Percentiles rank a stretch among this genome's conserved stretches.
Conservation (phyloP, 2,329 filamentous ascomycete species). For the Xenoacremonium recifei region DNA sequence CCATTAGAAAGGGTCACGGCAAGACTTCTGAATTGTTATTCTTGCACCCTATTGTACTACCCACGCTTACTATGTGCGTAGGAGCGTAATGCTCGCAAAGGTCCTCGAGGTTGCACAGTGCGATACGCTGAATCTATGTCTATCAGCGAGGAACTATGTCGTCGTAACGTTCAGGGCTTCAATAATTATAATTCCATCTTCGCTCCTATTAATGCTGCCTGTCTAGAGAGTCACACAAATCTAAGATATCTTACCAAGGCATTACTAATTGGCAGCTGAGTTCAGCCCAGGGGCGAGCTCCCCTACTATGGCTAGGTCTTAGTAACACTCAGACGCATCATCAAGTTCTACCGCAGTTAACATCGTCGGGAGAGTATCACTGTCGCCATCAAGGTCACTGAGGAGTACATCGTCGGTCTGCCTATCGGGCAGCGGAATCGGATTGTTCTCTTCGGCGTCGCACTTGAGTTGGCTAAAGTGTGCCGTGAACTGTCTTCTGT, state of each 20-base stretch:
- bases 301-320: slow-evolving; percentile 7
- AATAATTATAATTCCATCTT: slow-evolving; percentile 3
- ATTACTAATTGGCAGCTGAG: slow-evolving; percentile 5
- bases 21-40: slow-evolving; percentile 3
- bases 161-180: slow-evolving; percentile 4
- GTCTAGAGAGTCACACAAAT: slow-evolving; percentile 9
- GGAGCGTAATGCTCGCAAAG: slow-evolving; percentile 9
- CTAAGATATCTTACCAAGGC: slow-evolving; percentile 6
- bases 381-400: slow-evolving; percentile 8
- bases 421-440: slow-evolving; percentile 8
- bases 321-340: slow-evolving; percentile 7
- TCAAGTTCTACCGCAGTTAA: slow-evolving; percentile 9
- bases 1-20: slow-evolving; percentile 2
- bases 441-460: slow-evolving; percentile 5
- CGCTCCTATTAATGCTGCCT: slow-evolving; percentile 6
- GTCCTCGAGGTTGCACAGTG: slow-evolving; percentile 6
- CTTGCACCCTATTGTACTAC: slow-evolving; percentile 1
- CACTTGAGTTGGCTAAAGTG: slow-evolving; percentile 7
- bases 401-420: slow-evolving; percentile 9
- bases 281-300: slow-evolving; percentile 2
- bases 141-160: slow-evolving; percentile 8
- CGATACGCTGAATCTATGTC: slow-evolving; percentile 7
- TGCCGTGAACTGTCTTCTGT: slow-evolving; percentile 10
- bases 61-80: slow-evolving; percentile 7
- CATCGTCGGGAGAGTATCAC: slow-evolving; percentile 7